These are phyloP conservation scores for Passiflora organensis DNA, from an alignment of 345 rosid genomes.

Conservation along the genomic window DNA sequence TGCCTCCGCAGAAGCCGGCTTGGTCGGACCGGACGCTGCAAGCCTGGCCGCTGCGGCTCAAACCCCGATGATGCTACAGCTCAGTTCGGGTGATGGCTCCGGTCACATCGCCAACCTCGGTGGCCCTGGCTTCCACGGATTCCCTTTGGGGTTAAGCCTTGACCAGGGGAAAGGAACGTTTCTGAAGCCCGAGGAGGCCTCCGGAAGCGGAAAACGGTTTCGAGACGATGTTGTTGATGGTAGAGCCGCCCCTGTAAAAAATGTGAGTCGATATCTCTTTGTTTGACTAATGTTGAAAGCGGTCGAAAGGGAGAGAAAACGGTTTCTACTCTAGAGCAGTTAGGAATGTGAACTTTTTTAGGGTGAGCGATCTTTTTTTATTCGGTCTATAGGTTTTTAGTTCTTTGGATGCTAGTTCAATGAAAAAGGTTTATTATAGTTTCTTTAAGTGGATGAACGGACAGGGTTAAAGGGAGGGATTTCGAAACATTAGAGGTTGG, in stretches of 20 bases:
- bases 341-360: too few relatives aligned
- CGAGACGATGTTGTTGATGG: constrained; percentile 66
- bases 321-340: too few relatives aligned
- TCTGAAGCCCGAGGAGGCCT: constrained; percentile 69
- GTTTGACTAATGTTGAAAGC: background rate
- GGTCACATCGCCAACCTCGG: constrained; percentile 45
- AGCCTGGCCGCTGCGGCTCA: constrained; percentile 40
- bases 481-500: constrained; percentile 5
- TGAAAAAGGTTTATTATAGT: background rate
- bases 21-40: constrained; percentile 38
- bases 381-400: background rate
- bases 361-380: background rate
- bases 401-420: background rate
- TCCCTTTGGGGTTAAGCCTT: constrained; percentile 82
- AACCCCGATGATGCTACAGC: constrained; percentile 83
- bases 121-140: constrained; percentile 54
- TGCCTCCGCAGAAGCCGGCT: constrained; percentile 49
- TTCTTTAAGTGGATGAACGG: constrained; percentile 9
- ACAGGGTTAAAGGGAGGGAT: constrained; percentile 3
- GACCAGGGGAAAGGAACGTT: constrained; percentile 85
- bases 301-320: background rate
- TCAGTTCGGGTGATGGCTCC: constrained; percentile 68
- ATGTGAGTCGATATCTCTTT: constrained; percentile 40
- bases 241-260: constrained; percentile 55
- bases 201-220: constrained; percentile 74